Conservation (phyloP, 148 eudicot genomes). For the Vaccinium myrtillus region DNA sequence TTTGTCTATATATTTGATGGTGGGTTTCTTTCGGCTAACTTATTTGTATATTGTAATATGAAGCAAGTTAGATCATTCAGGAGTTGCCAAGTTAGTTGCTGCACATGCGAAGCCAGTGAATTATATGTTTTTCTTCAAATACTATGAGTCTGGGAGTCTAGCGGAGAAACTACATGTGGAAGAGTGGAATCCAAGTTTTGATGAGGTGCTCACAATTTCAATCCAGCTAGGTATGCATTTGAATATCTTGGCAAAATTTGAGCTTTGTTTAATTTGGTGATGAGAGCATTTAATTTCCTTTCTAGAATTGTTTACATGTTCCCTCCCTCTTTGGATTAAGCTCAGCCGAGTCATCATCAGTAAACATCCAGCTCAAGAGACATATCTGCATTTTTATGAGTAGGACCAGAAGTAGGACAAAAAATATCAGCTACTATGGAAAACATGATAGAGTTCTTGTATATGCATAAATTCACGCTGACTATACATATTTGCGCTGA, state of each 20-base stretch:
- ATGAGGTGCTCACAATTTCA: conserved; percentile 51
- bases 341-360: background rate
- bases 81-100: conserved; percentile 70
- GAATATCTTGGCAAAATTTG: background rate
- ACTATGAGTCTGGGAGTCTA: conserved; percentile 69
- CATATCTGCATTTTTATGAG: background rate
- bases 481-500: no score
- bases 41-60: conserved; percentile 25
- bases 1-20: background rate
- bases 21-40: conserved; percentile 8
- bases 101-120: conserved; percentile 95
- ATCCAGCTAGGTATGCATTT: conserved; percentile 53
- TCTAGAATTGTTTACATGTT: background rate
- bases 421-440: background rate
- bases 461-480: background rate
- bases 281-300: background rate
- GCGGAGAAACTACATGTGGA: conserved; percentile 82
- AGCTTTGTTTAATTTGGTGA: background rate
- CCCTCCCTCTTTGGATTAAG: background rate
- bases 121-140: conserved; percentile 86
- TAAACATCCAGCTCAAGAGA: background rate
- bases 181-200: conserved; percentile 74
- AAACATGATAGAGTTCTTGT: background rate
- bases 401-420: no score
- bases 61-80: conserved; percentile 92